Percentiles rank a stretch among this genome's conserved stretches.
Evolutionary conservation across 257 asterid genomes (phyloP).

Genomic region (Jacaranda copaia): DNA sequence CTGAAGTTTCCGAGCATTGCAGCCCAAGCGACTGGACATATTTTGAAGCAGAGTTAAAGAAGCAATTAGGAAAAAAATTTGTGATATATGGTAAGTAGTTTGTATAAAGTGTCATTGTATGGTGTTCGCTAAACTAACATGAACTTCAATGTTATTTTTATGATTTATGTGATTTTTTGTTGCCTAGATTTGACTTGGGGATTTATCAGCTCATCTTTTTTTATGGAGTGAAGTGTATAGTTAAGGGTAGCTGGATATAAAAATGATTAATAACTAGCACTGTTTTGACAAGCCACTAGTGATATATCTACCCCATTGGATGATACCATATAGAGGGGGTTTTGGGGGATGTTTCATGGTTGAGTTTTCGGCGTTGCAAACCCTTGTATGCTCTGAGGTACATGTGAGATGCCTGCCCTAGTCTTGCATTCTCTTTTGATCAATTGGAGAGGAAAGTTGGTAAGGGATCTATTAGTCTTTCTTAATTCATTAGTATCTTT

Average conservation of each 20-base stretch:
- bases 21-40: constrained; percentile 94
- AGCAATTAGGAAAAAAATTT: constrained; percentile 73
- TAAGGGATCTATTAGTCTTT: too few species aligned
- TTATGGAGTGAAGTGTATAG: constrained; percentile 21
- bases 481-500: too few species aligned
- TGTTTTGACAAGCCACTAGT: too few species aligned
- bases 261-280: background rate
- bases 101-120: constrained; percentile 12
- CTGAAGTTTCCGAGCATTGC: constrained; percentile 47
- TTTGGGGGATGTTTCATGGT: too few species aligned
- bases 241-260: constrained; percentile 1
- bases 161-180: constrained; percentile 6
- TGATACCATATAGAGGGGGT: too few species aligned
- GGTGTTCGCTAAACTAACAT: constrained; percentile 11
- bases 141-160: constrained; percentile 7
- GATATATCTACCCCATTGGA: too few species aligned
- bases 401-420: too few species aligned
- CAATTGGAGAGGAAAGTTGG: too few species aligned
- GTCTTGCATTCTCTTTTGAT: too few species aligned
- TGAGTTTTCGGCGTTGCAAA: too few species aligned
- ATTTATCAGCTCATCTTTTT: background rate
- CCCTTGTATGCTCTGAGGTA: too few species aligned
- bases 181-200: background rate
- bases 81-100: constrained; percentile 66
- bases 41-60: constrained; percentile 83